These are phyloP conservation scores for Rhizomucor miehei DNA, from an alignment of 371 early-diverging fungal genomes.

Conservation along the genomic window DNA sequence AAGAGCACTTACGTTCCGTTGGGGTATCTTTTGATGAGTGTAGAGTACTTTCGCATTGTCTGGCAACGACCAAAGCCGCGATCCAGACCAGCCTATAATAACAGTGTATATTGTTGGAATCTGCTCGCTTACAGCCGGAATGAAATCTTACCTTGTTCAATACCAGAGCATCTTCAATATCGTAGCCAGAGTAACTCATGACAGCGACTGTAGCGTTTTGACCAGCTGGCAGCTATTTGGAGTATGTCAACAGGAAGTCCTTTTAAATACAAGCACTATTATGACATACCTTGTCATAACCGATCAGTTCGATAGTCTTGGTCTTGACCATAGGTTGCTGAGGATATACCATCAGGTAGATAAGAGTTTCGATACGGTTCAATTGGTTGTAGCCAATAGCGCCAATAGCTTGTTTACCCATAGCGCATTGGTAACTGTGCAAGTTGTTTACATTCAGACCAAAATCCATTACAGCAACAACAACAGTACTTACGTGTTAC, in stretches of 20 bases:
- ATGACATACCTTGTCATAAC: slow-evolving; percentile 86
- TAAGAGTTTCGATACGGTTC: slow-evolving; percentile 95
- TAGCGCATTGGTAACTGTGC: slow-evolving; percentile 91
- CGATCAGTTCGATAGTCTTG: slow-evolving; percentile 96
- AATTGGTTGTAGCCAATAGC: slow-evolving; percentile 96
- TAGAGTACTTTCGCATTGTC: slow-evolving; percentile 89
- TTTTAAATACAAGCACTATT: too few species aligned
- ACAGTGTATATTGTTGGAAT: not conserved
- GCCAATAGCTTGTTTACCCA: slow-evolving; percentile 99
- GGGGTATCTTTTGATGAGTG: slow-evolving; percentile 79
- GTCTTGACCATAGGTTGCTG: slow-evolving; percentile 99
- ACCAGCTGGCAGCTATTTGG: slow-evolving; percentile 90
- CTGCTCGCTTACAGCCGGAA: not conserved
- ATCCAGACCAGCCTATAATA: slow-evolving; percentile 83
- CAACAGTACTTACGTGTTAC: slow-evolving; percentile 97
- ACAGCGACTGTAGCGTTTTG: slow-evolving; percentile 99
- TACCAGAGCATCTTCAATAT: slow-evolving; percentile 99
- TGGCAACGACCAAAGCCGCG: slow-evolving; percentile 99
- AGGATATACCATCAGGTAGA: slow-evolving; percentile 96
- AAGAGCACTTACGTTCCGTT: slow-evolving; percentile 64
- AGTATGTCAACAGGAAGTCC: not conserved
- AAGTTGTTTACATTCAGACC: not conserved
- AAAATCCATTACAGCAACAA: too few species aligned
- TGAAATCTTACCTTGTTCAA: slow-evolving; percentile 78
- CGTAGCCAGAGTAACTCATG: slow-evolving; percentile 99